Evolutionary conservation across 345 rosid genomes (phyloP).

Genomic region (Syzygium aromaticum): DNA sequence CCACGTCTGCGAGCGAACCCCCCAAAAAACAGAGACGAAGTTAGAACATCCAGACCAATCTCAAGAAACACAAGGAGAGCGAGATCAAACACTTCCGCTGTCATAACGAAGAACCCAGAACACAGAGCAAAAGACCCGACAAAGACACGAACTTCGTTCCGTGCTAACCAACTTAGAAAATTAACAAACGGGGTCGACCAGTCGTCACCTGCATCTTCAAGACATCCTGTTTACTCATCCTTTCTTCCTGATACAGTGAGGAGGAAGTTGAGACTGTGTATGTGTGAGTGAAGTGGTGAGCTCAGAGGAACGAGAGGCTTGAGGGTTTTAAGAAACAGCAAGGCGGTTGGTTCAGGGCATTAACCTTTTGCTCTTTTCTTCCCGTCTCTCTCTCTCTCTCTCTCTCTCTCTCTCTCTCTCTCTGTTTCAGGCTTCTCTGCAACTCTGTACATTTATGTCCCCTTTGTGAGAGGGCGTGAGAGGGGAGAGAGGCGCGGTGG

Average conservation of each 20-base stretch:
- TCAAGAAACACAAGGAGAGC: neutral
- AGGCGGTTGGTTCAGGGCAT: neutral
- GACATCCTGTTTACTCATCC: slow-evolving; percentile 65
- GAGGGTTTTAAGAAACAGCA: neutral
- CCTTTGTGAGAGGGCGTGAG: neutral
- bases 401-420: neutral
- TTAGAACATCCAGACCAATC: neutral
- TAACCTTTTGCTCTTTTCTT: neutral
- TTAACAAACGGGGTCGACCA: neutral
- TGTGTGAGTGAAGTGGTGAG: neutral
- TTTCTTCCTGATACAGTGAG: neutral
- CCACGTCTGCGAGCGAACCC: slow-evolving; percentile 39
- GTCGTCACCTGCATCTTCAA: slow-evolving; percentile 72
- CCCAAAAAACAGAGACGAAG: slow-evolving; percentile 1
- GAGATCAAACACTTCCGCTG: neutral
- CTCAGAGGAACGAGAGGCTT: neutral
- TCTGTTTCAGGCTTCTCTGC: neutral
- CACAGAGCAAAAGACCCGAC: neutral
- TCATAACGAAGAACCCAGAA: neutral
- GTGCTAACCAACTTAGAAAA: neutral
- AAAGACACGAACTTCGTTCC: neutral
- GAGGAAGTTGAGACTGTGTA: slow-evolving; percentile 2
- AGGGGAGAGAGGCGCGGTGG: neutral
- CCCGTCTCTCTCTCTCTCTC: neutral
- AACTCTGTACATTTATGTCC: neutral